These are phyloP conservation scores for Stagonosporopsis vannaccii DNA, from an alignment of 2,329 filamentous ascomycete genomes.

Conservation along the genomic window DNA sequence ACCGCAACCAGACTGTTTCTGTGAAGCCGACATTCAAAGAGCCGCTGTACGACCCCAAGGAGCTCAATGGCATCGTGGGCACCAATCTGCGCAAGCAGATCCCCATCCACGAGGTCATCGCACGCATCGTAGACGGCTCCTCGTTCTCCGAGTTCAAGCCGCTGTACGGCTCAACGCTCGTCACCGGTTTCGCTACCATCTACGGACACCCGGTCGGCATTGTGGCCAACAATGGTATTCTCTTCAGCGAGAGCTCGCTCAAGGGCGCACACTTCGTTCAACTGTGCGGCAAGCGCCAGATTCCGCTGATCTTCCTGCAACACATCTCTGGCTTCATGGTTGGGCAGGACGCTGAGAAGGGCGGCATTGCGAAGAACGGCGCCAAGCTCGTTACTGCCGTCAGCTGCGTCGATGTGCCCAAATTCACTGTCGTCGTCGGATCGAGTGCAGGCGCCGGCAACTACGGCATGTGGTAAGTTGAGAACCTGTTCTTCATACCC, in stretches of 20 bases:
- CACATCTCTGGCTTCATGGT: constrained; percentile 99
- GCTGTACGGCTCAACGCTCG: constrained; percentile 85
- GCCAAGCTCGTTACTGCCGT: constrained; percentile 97
- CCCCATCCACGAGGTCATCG: constrained; percentile 87
- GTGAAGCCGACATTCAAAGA: constrained; percentile 65
- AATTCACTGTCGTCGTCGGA: constrained; percentile 96
- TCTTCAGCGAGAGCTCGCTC: constrained; percentile 86
- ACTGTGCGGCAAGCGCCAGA: constrained; percentile 86
- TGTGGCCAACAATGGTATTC: constrained; percentile 93
- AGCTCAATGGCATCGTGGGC: constrained; percentile 87
- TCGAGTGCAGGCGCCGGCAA: constrained; percentile 93
- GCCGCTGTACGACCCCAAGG: constrained; percentile 78
- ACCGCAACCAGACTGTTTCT: constrained; percentile 53
- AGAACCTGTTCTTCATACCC: background rate
- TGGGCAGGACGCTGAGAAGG: constrained; percentile 86
- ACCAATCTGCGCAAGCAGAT: constrained; percentile 88
- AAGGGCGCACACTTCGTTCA: constrained; percentile 98
- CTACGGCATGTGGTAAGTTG: constrained; percentile 87
- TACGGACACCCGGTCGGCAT: constrained; percentile 92
- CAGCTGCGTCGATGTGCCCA: constrained; percentile 91
- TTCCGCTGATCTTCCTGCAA: constrained; percentile 91
- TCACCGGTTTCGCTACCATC: constrained; percentile 88
- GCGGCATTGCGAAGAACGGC: constrained; percentile 96
- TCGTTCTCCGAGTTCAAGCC: constrained; percentile 95
- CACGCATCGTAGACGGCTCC: constrained; percentile 88